A percentile compares a stretch with the other conserved stretches of the same genome.
Conservation (phyloP, 176 grass and related monocot genomes). For the Puccinellia tenuiflora region DNA sequence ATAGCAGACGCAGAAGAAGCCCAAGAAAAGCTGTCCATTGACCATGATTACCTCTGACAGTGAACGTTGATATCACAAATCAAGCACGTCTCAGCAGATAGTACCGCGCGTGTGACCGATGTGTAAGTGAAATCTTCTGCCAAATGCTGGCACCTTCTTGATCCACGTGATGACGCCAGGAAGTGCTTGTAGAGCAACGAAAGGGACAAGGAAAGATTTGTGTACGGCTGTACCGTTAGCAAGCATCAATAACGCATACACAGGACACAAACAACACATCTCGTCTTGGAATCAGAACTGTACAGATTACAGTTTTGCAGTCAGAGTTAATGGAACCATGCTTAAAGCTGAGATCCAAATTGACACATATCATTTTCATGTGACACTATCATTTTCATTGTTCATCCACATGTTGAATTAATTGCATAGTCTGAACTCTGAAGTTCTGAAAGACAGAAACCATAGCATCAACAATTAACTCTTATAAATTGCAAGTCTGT, state of each 20-base stretch:
- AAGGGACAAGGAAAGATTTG: slow-evolving; percentile 54
- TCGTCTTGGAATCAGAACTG: neutral
- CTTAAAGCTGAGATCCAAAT: neutral
- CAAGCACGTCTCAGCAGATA: neutral
- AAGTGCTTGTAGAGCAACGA: slow-evolving; percentile 66
- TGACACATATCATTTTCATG: neutral
- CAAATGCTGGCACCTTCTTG: slow-evolving; percentile 30
- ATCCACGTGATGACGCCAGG: slow-evolving; percentile 42
- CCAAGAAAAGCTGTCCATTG: slow-evolving; percentile 58
- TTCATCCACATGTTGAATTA: neutral
- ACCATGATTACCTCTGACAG: slow-evolving; percentile 51
- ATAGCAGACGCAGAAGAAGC: slow-evolving; percentile 55
- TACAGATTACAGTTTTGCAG: neutral
- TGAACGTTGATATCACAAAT: neutral
- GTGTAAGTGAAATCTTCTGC: neutral
- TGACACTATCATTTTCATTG: neutral
- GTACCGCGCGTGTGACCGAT: too few species aligned
- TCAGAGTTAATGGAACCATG: neutral
- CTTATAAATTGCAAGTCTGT: neutral
- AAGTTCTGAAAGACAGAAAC: too few species aligned
- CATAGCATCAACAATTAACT: neutral
- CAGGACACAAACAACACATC: neutral
- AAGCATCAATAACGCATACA: slow-evolving; percentile 54
- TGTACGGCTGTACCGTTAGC: slow-evolving; percentile 45
- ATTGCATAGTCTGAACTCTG: neutral